Conservation (phyloP, 2,329 filamentous ascomycete species). For the Fusarium xylarioides region DNA sequence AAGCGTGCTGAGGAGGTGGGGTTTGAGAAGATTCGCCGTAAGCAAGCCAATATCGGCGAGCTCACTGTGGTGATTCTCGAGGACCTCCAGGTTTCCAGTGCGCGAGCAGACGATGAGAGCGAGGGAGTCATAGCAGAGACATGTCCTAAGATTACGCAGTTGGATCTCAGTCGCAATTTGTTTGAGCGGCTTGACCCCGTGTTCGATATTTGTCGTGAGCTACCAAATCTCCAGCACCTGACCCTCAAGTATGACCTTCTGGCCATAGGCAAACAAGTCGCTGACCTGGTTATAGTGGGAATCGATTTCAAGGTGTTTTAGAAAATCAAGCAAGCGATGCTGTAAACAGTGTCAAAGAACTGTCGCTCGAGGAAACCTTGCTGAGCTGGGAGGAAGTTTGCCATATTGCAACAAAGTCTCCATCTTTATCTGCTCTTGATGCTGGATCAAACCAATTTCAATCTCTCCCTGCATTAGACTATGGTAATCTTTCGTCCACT, state of each 20-base stretch:
- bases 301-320: conserved; percentile 68
- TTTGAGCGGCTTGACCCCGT: conserved; percentile 75
- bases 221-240: conserved; percentile 72
- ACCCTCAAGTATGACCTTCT: conserved; percentile 72
- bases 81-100: conserved; percentile 68
- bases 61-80: conserved; percentile 86
- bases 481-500: conserved; percentile 55
- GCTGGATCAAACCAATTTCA: conserved; percentile 68
- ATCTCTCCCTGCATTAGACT: conserved; percentile 55
- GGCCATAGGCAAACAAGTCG: background rate
- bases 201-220: conserved; percentile 73
- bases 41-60: conserved; percentile 81
- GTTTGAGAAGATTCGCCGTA: conserved; percentile 88
- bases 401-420: conserved; percentile 63
- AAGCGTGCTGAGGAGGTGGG: conserved; percentile 95
- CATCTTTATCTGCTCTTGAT: conserved; percentile 58
- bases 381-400: conserved; percentile 72
- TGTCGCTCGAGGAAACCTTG: conserved; percentile 74
- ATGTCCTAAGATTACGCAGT: conserved; percentile 76
- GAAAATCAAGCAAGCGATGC: conserved; percentile 45
- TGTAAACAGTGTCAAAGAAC: conserved; percentile 64
- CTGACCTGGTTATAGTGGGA: conserved; percentile 66
- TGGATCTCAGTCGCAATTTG: conserved; percentile 87
- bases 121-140: conserved; percentile 55
- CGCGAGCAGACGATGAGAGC: conserved; percentile 44